Percentiles rank a stretch among this genome's conserved stretches.
Evolutionary conservation across 768 basidiomycete species (phyloP).

Genomic region (Pulveroboletus ravenelii): DNA sequence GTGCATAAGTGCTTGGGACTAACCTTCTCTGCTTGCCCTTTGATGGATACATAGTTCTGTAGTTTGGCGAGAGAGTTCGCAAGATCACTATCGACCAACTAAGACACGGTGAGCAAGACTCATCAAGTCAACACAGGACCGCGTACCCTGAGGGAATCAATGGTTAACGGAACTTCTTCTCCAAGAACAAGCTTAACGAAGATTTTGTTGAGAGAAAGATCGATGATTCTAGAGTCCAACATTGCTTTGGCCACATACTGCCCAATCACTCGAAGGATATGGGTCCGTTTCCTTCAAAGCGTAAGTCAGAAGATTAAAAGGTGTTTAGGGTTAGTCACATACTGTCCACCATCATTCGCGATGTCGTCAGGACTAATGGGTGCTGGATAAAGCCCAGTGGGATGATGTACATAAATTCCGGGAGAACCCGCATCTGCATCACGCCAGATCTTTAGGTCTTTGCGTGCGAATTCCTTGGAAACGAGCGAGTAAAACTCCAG

Average conservation of each 20-base stretch:
- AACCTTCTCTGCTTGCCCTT: constrained; percentile 54
- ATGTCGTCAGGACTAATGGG: constrained; percentile 71
- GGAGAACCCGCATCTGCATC: constrained; percentile 65
- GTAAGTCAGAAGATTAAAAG: neutral
- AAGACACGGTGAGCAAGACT: constrained; percentile 6
- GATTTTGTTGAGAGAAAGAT: constrained; percentile 90
- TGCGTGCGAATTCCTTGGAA: constrained; percentile 88
- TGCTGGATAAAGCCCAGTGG: constrained; percentile 81
- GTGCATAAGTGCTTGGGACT: neutral
- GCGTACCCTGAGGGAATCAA: constrained; percentile 76
- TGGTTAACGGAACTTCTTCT: constrained; percentile 76
- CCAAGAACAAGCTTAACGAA: constrained; percentile 89
- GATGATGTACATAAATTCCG: constrained; percentile 77
- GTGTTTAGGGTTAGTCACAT: constrained; percentile 27
- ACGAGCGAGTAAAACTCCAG: constrained; percentile 98
- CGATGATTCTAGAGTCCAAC: constrained; percentile 96
- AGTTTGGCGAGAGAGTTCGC: constrained; percentile 83
- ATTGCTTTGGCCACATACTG: constrained; percentile 97
- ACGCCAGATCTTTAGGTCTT: constrained; percentile 87
- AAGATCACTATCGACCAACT: constrained; percentile 82
- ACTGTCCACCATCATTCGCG: constrained; percentile 72
- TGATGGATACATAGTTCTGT: constrained; percentile 55
- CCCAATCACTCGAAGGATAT: constrained; percentile 85
- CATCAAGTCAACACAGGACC: neutral
- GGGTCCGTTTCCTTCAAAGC: constrained; percentile 65